phyloP scores from a whole-genome alignment of 2,329 filamentous ascomycete species.

The Pyrenochaeta sp. region DNA sequence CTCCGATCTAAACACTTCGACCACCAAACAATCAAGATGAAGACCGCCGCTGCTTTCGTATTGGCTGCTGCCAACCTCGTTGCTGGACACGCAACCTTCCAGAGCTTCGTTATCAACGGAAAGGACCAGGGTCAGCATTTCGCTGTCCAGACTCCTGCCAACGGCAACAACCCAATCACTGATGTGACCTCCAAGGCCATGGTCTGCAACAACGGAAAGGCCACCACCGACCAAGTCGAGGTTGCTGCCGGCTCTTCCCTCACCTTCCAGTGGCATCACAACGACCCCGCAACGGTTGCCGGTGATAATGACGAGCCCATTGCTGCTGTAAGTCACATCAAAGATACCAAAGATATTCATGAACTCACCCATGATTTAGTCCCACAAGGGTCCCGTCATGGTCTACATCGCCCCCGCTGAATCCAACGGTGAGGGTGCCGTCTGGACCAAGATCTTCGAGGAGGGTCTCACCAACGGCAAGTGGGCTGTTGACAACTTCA shows the following conservation, averaged over 20 bases:
- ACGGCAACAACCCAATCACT: conserved; percentile 47
- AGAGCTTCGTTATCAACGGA: conserved; percentile 52
- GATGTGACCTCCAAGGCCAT: conserved; percentile 46
- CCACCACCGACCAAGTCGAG: conserved; percentile 50
- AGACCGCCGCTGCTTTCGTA: conserved; percentile 38
- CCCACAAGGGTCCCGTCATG: conserved; percentile 61
- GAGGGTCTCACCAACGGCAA: conserved; percentile 42
- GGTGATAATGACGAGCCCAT: conserved; percentile 60
- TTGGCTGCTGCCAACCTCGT: conserved; percentile 44
- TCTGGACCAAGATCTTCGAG: conserved; percentile 59
- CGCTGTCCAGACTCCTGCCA: conserved; percentile 55
- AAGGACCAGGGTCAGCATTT: conserved; percentile 44
- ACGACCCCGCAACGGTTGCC: conserved; percentile 41
- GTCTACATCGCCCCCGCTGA: conserved; percentile 58
- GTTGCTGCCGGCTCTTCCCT: conserved; percentile 59
- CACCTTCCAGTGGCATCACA: conserved; percentile 60
- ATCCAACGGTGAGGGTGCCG: conserved; percentile 55
- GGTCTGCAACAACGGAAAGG: conserved; percentile 45
- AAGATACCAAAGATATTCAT: background rate
- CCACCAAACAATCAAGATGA: conserved; percentile 41
- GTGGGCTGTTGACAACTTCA: conserved; percentile 52
- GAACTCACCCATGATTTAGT: conserved; percentile 19
- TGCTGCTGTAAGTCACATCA: conserved; percentile 35
- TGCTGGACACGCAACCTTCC: conserved; percentile 47
- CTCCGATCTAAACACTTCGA: conserved; percentile 13